A percentile compares a stretch with the other conserved stretches of the same genome.
Evolutionary conservation across 192 early-diverging fungal genomes (phyloP).

Genomic region (Kappamyces sp.): DNA sequence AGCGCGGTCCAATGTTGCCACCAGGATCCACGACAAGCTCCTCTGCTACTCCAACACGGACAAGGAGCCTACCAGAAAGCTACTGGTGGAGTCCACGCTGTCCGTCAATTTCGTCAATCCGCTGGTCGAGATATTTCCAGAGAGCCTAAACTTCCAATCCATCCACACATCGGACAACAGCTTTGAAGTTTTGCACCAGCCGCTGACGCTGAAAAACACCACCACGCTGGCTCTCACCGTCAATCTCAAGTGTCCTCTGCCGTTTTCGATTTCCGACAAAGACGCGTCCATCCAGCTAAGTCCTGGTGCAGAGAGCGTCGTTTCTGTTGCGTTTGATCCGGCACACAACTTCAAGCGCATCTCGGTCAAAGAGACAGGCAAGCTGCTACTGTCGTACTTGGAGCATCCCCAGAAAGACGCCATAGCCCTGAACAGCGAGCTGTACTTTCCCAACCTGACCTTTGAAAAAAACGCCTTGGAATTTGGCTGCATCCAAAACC

Average conservation of each 20-base stretch:
- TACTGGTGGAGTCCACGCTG: conserved; percentile 32
- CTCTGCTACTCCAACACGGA: conserved; percentile 45
- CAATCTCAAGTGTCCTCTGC: conserved; percentile 37
- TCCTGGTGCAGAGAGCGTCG: conserved; percentile 23
- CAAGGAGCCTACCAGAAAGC: conserved; percentile 45
- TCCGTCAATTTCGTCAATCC: conserved; percentile 55
- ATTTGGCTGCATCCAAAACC: conserved; percentile 48
- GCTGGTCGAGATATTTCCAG: conserved; percentile 35
- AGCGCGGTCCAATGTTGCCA: conserved; percentile 38
- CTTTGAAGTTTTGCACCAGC: conserved; percentile 28
- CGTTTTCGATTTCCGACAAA: conserved; percentile 30
- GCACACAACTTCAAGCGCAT: conserved; percentile 38
- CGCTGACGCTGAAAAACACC: conserved; percentile 39
- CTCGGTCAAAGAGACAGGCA: conserved; percentile 40
- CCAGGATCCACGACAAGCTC: conserved; percentile 33
- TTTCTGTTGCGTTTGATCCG: conserved; percentile 39
- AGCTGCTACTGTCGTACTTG: conserved; percentile 42
- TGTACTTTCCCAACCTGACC: conserved; percentile 49
- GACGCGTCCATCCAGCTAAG: conserved; percentile 23
- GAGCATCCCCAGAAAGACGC: conserved; percentile 54
- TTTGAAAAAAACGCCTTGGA: conserved; percentile 25
- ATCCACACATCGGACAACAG: conserved; percentile 41
- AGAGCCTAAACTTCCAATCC: conserved; percentile 39
- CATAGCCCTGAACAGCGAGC: conserved; percentile 43
- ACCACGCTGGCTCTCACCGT: conserved; percentile 41